Conservation (phyloP, 2,329 filamentous ascomycete species). For the Penicillium frequentans region DNA sequence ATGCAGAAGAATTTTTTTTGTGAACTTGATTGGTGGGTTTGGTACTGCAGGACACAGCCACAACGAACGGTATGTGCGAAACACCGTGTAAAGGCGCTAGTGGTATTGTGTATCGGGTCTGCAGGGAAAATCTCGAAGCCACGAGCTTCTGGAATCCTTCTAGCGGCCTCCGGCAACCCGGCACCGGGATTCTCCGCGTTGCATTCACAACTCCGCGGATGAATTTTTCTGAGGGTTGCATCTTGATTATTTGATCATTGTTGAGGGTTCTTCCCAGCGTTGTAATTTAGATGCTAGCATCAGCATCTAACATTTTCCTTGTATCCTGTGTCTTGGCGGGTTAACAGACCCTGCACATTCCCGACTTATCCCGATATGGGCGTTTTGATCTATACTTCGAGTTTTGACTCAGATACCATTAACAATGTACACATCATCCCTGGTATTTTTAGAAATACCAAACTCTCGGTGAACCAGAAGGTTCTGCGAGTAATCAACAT, state of each 20-base stretch:
- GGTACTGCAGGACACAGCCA: constrained; percentile 18
- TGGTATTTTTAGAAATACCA: neutral
- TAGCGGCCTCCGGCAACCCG: constrained; percentile 14
- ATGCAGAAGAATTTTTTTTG: constrained; percentile 23
- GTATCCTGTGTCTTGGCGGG: neutral
- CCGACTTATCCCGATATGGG: neutral
- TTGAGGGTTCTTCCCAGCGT: neutral
- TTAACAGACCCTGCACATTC: neutral
- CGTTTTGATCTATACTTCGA: neutral
- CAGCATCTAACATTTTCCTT: neutral
- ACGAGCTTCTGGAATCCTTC: constrained; percentile 18
- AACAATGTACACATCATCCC: neutral
- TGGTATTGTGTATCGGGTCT: constrained; percentile 10
- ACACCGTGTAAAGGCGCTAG: constrained; percentile 1
- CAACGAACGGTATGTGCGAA: constrained; percentile 1
- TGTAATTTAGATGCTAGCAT: neutral
- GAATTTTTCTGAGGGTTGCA: constrained; percentile 1
- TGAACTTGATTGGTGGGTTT: constrained; percentile 18
- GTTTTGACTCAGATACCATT: neutral
- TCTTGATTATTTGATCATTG: neutral
- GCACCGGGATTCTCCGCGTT: constrained; percentile 16
- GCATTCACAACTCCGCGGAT: neutral
- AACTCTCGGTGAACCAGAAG: neutral
- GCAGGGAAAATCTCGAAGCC: constrained; percentile 2
- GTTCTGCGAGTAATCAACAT: constrained; percentile 5